A percentile compares a stretch with the other conserved stretches of the same genome.
These are phyloP conservation scores for Dioscorea cayenensis DNA, from an alignment of 116 monocot species.

Conservation along the genomic window DNA sequence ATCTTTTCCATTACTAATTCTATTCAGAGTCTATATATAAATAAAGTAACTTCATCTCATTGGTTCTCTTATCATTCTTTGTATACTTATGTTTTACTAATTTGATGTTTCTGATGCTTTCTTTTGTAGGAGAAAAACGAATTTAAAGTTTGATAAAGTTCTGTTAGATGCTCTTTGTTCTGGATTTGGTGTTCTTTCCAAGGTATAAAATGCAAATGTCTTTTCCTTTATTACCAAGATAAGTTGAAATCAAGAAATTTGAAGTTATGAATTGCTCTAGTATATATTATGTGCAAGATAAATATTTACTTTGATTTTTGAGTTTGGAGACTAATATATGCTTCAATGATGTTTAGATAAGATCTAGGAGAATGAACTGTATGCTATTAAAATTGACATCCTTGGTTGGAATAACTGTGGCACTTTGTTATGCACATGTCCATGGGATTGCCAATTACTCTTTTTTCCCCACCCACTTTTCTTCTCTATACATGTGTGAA, in stretches of 20 bases:
- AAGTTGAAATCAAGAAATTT: neutral
- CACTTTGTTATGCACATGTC: no score
- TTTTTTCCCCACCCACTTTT: no score
- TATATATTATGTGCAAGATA: neutral
- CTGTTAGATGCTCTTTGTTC: slow-evolving; percentile 91
- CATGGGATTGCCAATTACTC: no score
- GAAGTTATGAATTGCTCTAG: neutral
- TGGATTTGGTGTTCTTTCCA: slow-evolving; percentile 91
- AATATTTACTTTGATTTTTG: neutral
- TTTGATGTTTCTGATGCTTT: neutral
- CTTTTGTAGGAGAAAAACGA: slow-evolving; percentile 40
- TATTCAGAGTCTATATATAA: neutral
- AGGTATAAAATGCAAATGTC: no score
- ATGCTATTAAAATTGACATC: no score
- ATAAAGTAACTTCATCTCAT: neutral
- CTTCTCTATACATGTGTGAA: no score
- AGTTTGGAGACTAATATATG: neutral
- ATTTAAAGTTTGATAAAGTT: slow-evolving; percentile 65
- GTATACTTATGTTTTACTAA: neutral
- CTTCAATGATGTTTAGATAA: neutral
- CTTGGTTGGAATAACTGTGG: no score
- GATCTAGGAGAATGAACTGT: no score
- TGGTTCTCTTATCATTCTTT: neutral
- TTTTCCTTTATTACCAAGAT: neutral
- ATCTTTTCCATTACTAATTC: neutral